phyloP scores from a whole-genome alignment of 306 rosid genomes.

The Acmispon strigosus region DNA sequence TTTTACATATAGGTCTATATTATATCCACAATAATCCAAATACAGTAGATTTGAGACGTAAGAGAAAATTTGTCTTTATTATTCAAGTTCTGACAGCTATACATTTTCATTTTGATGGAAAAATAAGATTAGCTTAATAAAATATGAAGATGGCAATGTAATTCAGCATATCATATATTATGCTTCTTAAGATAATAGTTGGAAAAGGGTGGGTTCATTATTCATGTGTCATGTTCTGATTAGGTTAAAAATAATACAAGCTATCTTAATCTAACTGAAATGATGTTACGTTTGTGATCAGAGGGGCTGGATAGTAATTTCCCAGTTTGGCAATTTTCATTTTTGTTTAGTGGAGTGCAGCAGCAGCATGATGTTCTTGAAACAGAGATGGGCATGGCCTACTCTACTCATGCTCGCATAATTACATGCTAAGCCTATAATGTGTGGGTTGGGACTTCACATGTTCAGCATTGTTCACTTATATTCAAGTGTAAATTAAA shows the following conservation, averaged over 20 bases:
- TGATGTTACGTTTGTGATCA: not conserved
- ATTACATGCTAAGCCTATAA: not conserved
- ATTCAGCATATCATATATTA: not conserved
- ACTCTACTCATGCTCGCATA: not conserved
- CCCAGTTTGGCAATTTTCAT: not conserved
- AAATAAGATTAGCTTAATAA: not conserved
- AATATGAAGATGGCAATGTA: not conserved
- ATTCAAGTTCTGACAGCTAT: too few species aligned
- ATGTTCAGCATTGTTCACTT: too few species aligned
- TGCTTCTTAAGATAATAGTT: too few species aligned
- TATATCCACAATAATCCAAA: not conserved
- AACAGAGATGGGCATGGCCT: not conserved
- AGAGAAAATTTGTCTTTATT: not conserved
- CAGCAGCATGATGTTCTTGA: not conserved
- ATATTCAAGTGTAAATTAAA: too few species aligned
- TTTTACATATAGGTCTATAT: too few species aligned
- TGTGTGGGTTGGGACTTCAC: not conserved
- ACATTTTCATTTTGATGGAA: too few species aligned
- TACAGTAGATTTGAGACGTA: not conserved
- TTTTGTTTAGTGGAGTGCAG: not conserved
- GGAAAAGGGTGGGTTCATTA: not conserved
- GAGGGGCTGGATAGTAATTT: slow-evolving; percentile 12
- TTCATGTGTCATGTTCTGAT: not conserved
- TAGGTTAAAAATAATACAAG: not conserved
- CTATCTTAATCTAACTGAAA: not conserved